A percentile compares a stretch with the other conserved stretches of the same genome.
These are phyloP conservation scores for Rubia peregrina DNA, from an alignment of 305 asterid species.

Conservation along the genomic window DNA sequence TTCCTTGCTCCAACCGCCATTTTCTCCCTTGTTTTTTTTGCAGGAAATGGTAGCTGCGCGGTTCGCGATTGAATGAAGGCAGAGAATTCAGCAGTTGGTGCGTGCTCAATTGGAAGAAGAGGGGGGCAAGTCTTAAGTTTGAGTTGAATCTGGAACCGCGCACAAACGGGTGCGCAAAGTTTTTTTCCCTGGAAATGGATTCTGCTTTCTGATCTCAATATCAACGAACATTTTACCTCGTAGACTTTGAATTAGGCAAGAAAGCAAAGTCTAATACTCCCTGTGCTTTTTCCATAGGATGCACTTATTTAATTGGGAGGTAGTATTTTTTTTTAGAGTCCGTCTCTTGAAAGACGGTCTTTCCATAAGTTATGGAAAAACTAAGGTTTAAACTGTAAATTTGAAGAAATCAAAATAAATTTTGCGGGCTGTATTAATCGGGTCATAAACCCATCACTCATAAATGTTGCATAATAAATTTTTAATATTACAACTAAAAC, in stretches of 20 bases:
- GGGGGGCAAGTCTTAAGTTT: background rate
- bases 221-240: background rate
- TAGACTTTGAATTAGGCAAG: background rate
- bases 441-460: too few species aligned
- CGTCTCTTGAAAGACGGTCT: too few species aligned
- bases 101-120: constrained; percentile 1
- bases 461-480: too few species aligned
- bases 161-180: background rate
- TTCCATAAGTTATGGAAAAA: too few species aligned
- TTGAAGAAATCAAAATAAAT: too few species aligned
- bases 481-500: too few species aligned
- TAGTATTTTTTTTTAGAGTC: too few species aligned
- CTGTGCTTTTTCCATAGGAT: too few species aligned
- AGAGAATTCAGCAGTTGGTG: background rate
- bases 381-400: too few species aligned
- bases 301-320: too few species aligned
- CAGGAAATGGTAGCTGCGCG: background rate
- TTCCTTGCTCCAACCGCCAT: constrained; percentile 46
- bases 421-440: too few species aligned
- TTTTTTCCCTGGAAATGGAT: background rate
- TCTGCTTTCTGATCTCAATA: background rate
- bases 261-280: too few species aligned
- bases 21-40: background rate
- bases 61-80: background rate
- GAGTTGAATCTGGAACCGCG: background rate